Evolutionary conservation across 176 grass and related monocot genomes (phyloP).

Genomic region (Eragrostis curvula): DNA sequence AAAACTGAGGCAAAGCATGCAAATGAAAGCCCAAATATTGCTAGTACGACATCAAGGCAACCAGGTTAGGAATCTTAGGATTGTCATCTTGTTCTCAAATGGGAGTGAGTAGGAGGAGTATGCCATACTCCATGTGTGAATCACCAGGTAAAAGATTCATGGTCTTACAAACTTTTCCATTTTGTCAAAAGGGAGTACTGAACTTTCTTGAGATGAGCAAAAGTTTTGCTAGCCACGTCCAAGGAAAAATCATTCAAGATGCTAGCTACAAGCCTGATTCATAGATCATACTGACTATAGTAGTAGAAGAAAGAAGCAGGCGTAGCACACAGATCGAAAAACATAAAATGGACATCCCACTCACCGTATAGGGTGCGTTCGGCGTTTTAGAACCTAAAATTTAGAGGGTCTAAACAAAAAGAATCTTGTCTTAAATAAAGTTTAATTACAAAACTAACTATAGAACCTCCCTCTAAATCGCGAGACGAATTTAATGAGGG

Average conservation of each 20-base stretch:
- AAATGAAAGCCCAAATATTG: too few species aligned
- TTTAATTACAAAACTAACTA: too few species aligned
- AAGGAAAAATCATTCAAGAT: constrained; percentile 11
- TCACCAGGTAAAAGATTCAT: not conserved
- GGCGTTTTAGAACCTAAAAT: too few species aligned
- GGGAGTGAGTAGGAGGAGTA: not conserved
- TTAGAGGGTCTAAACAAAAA: too few species aligned
- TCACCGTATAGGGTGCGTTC: too few species aligned
- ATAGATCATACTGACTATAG: constrained; percentile 3
- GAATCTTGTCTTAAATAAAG: too few species aligned
- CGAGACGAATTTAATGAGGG: too few species aligned
- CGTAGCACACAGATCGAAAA: not conserved
- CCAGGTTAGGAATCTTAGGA: too few species aligned
- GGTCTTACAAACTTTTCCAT: not conserved
- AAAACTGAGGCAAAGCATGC: too few species aligned
- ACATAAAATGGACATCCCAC: constrained; percentile 17
- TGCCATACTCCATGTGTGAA: not conserved
- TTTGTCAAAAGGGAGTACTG: not conserved
- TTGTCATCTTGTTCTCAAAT: not conserved
- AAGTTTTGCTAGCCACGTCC: constrained; percentile 9
- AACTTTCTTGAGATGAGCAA: constrained; percentile 34
- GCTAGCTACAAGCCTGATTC: not conserved
- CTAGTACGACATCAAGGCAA: too few species aligned
- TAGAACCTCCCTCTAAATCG: too few species aligned
- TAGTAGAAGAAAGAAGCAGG: not conserved